A percentile compares a stretch with the other conserved stretches of the same genome.
Evolutionary conservation across 2,329 filamentous ascomycete species (phyloP).

Genomic region (Plenodomus tracheiphilus): DNA sequence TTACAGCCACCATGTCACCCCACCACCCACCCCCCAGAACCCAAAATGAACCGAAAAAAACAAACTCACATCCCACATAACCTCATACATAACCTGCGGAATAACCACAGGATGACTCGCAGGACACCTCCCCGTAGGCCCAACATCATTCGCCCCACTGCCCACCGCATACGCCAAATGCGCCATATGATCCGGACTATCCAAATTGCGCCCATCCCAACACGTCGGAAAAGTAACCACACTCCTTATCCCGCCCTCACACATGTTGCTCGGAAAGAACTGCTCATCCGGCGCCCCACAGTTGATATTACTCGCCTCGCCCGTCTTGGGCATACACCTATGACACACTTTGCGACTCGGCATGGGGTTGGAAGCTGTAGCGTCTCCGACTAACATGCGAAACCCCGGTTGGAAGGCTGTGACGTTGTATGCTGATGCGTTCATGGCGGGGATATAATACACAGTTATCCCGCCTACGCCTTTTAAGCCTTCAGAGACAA

Average conservation of each 20-base stretch:
- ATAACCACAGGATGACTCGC: constrained; percentile 47
- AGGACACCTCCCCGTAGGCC: constrained; percentile 48
- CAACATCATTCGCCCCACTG: not conserved
- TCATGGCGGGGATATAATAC: constrained; percentile 34
- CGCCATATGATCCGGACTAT: constrained; percentile 28
- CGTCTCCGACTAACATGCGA: constrained; percentile 13
- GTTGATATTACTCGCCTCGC: not conserved
- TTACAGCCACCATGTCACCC: no score
- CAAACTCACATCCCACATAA: constrained; percentile 42
- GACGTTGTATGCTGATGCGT: not conserved
- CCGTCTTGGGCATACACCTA: constrained; percentile 47
- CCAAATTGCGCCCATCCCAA: constrained; percentile 30
- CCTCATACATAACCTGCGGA: constrained; percentile 32
- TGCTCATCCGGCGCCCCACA: not conserved
- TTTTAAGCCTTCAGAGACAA: constrained; percentile 31
- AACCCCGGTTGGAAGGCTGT: constrained; percentile 15
- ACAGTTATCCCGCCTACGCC: constrained; percentile 32
- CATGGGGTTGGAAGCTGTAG: constrained; percentile 29
- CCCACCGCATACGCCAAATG: constrained; percentile 14
- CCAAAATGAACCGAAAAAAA: not conserved
- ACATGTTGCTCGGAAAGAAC: constrained; percentile 44
- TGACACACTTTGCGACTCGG: constrained; percentile 46
- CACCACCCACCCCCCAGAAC: no score
- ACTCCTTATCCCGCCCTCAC: constrained; percentile 50
- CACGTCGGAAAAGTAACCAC: constrained; percentile 46